Evolutionary conservation across 1,139 yeast genomes (phyloP).

Genomic region (Candida sp.): DNA sequence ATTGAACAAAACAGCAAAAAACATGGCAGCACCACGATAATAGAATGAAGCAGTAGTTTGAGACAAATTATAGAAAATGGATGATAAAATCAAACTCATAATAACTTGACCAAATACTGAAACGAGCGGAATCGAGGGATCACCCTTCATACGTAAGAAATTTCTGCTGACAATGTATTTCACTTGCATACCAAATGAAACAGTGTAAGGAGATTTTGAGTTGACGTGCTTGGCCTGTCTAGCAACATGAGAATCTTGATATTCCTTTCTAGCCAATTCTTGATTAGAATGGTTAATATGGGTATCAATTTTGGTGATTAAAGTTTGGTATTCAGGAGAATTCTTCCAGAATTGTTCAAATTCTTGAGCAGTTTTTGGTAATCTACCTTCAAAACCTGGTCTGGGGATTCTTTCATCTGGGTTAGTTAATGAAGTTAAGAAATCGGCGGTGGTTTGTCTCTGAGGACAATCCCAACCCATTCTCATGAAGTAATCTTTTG

Average conservation of each 20-base stretch:
- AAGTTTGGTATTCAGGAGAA: constrained; percentile 15
- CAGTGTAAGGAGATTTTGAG: constrained; percentile 28
- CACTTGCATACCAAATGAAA: constrained; percentile 31
- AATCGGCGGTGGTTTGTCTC: constrained; percentile 84
- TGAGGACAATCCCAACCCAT: constrained; percentile 61
- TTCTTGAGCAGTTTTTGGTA: constrained; percentile 23
- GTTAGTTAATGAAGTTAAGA: constrained; percentile 72
- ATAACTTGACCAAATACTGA: constrained; percentile 22
- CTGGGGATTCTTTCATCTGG: constrained; percentile 61
- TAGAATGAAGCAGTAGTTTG: constrained; percentile 49
- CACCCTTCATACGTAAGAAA: constrained; percentile 23
- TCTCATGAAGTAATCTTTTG: constrained; percentile 39
- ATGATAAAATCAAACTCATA: constrained; percentile 36
- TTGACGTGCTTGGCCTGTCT: constrained; percentile 23
- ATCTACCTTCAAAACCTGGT: constrained; percentile 42
- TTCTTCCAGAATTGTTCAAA: constrained; percentile 22
- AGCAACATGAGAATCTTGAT: constrained; percentile 23
- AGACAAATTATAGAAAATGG: constrained; percentile 52
- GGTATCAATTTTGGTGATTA: constrained; percentile 16
- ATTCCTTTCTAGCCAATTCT: constrained; percentile 8
- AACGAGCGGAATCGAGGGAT: constrained; percentile 26
- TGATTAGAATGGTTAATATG: constrained; percentile 8
- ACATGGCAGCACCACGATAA: constrained; percentile 54
- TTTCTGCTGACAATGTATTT: constrained; percentile 24
- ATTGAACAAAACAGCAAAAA: constrained; percentile 55